These are phyloP conservation scores for Scleroderma bovista DNA, from an alignment of 768 basidiomycete species.

Conservation along the genomic window DNA sequence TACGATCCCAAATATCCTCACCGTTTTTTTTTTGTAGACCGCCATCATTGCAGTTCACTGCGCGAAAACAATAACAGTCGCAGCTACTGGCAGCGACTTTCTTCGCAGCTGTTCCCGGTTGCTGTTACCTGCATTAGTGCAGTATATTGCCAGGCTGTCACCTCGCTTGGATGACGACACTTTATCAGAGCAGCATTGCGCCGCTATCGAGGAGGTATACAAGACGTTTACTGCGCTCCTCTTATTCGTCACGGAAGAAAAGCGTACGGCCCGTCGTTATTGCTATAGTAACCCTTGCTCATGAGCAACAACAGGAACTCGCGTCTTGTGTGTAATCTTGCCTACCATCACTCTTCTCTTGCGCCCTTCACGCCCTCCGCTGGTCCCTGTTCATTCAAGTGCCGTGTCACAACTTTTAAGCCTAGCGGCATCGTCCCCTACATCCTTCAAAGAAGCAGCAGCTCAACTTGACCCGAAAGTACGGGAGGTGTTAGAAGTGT, in stretches of 20 bases:
- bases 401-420: slow-evolving; percentile 63
- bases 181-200: slow-evolving; percentile 49
- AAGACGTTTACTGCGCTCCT: slow-evolving; percentile 72
- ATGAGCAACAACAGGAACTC: slow-evolving; percentile 43
- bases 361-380: slow-evolving; percentile 39
- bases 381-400: slow-evolving; percentile 46
- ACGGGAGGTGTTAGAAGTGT: slow-evolving; percentile 64
- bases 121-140: slow-evolving; percentile 78
- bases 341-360: slow-evolving; percentile 73
- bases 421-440: slow-evolving; percentile 66
- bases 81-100: slow-evolving; percentile 62
- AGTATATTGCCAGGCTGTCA: slow-evolving; percentile 67
- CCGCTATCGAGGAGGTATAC: slow-evolving; percentile 73
- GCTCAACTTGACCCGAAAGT: slow-evolving; percentile 52
- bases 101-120: slow-evolving; percentile 68
- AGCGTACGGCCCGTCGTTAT: slow-evolving; percentile 44
- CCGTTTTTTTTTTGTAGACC: slow-evolving; percentile 37
- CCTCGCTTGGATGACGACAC: slow-evolving; percentile 53
- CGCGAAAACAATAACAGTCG: slow-evolving; percentile 73
- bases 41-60: slow-evolving; percentile 88
- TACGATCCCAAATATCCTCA: slow-evolving; percentile 2
- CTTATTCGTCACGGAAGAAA: slow-evolving; percentile 46
- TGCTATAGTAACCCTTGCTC: slow-evolving; percentile 8
- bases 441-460: slow-evolving; percentile 82
- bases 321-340: slow-evolving; percentile 64